A percentile compares a stretch with the other conserved stretches of the same genome.
These are phyloP conservation scores for Agrocybe praecox DNA, from an alignment of 768 basidiomycete species.

Conservation along the genomic window DNA sequence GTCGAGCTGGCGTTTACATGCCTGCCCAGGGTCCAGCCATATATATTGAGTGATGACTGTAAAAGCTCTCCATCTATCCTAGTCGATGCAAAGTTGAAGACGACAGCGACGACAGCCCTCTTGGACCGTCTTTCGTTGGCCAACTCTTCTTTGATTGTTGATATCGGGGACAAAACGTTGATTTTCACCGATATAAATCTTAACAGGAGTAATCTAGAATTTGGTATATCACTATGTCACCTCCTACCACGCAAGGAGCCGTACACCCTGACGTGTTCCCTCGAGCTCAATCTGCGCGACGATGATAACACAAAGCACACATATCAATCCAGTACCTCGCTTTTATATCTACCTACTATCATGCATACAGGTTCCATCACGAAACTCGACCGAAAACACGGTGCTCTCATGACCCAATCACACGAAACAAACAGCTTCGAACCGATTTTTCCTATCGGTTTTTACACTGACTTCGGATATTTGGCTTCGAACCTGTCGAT, in stretches of 20 bases:
- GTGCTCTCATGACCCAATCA: slow-evolving; percentile 42
- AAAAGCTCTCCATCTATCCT: slow-evolving; percentile 1
- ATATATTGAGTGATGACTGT: slow-evolving; percentile 5
- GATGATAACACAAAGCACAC: not conserved
- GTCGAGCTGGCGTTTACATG: slow-evolving; percentile 5
- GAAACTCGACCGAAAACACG: slow-evolving; percentile 50
- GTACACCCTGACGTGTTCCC: slow-evolving; percentile 1
- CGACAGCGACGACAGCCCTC: slow-evolving; percentile 1
- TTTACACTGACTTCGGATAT: slow-evolving; percentile 49
- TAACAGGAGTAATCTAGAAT: slow-evolving; percentile 1
- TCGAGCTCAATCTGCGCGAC: not conserved
- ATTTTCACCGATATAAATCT: not conserved
- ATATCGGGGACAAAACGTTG: not conserved
- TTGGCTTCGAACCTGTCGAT: slow-evolving; percentile 41
- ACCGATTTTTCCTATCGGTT: slow-evolving; percentile 56
- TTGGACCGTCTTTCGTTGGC: not conserved
- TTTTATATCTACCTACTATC: slow-evolving; percentile 41
- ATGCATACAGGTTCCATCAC: slow-evolving; percentile 37
- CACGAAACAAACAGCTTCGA: slow-evolving; percentile 16
- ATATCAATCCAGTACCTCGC: not conserved
- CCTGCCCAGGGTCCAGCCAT: slow-evolving; percentile 8
- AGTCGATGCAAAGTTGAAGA: slow-evolving; percentile 2
- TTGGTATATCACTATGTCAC: slow-evolving; percentile 5
- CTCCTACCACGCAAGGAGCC: slow-evolving; percentile 4
- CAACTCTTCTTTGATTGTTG: not conserved